These are phyloP conservation scores for Clohesyomyces aquaticus DNA, from an alignment of 495 filamentous ascomycete species.

Conservation along the genomic window DNA sequence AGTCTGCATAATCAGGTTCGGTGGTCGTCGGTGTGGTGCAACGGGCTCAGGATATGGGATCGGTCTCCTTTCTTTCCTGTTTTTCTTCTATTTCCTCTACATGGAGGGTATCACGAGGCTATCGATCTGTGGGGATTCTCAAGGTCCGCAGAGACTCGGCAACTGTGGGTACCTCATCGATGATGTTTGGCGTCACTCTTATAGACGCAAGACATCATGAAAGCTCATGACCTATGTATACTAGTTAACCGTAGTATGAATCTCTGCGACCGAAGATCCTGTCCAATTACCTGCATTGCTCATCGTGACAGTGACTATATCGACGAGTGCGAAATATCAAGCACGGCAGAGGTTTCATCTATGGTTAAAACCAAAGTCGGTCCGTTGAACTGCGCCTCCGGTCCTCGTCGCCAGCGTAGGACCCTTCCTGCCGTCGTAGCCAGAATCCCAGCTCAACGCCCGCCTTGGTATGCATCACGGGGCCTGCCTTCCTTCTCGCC, in stretches of 20 bases:
- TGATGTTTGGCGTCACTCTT: constrained; percentile 24
- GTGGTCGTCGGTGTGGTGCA: constrained; percentile 30
- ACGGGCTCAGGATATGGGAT: constrained; percentile 22
- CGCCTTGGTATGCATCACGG: constrained; percentile 2
- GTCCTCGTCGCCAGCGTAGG: background rate
- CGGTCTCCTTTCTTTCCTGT: constrained; percentile 30
- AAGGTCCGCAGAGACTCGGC: background rate
- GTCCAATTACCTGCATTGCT: background rate
- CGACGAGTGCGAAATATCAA: no score
- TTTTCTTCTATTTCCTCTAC: constrained; percentile 21
- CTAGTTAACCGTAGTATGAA: constrained; percentile 28
- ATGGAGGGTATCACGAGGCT: constrained; percentile 14
- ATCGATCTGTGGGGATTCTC: constrained; percentile 7
- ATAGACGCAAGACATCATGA: constrained; percentile 25
- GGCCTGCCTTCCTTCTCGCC: background rate
- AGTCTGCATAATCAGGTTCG: constrained; percentile 15
- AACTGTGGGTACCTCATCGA: constrained; percentile 7
- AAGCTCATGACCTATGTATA: constrained; percentile 33
- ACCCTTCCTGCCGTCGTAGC: background rate
- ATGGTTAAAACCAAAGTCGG: no score
- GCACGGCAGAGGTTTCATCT: no score
- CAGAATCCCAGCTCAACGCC: background rate
- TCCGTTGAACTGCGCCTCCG: no score
- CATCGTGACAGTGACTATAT: background rate
- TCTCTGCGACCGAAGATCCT: constrained; percentile 4